Evolutionary conservation across 2,329 filamentous ascomycete species (phyloP), one percentile per base, ranked within the genome.

Genomic region (Fusarium albosuccineum): DNA sequence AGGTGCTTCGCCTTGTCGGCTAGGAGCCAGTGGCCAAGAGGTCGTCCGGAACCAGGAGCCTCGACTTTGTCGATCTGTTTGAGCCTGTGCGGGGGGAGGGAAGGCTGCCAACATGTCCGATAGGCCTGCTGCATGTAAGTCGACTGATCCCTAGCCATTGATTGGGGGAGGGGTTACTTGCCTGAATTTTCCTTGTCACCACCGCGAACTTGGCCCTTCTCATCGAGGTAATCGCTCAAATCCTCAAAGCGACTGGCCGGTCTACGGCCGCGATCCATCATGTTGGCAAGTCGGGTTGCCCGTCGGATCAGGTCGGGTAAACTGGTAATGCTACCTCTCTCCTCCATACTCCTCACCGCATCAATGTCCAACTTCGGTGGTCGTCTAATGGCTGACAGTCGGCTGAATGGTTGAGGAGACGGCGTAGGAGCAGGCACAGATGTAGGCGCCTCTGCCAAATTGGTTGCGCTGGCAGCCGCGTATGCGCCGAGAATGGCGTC

Each of bases 291-390:
- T 68, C 89, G 89, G 1, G 95, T 98, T 10, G 96, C 96, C 70
- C 96, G 88, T 73, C 89, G 87, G 70, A 99, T 98, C 62, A 99
- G 82, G 76, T 98, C 96, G 0, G 94, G 92, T 61, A 99, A 82
- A 78, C 94, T 97, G 2, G 96, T 98, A 66, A 97, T 83, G 76
- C 94, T 97, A 5, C 93, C 94, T 73, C 96, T 88, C 1, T 91
- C 88, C 77, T 97, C 93, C 14, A 92, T 92, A 52, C 91, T 89
- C 67, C 89, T 87, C 4, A 97, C 92, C 5, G 92, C 92, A 74
- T 94, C 90, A 26, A 97, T 91, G 74, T 97, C 89, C 5, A 97
- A 82, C 36, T 87, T 88, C 4, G 93, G 92, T 33, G 95, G 94
- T 49, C 86, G 81, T 68, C 85, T 82, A 57, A 89, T 82, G 11